A percentile compares a stretch with the other conserved stretches of the same genome.
These are phyloP conservation scores for Buxus sempervirens DNA, from an alignment of 164 flowering plant species.

Conservation along the genomic window DNA sequence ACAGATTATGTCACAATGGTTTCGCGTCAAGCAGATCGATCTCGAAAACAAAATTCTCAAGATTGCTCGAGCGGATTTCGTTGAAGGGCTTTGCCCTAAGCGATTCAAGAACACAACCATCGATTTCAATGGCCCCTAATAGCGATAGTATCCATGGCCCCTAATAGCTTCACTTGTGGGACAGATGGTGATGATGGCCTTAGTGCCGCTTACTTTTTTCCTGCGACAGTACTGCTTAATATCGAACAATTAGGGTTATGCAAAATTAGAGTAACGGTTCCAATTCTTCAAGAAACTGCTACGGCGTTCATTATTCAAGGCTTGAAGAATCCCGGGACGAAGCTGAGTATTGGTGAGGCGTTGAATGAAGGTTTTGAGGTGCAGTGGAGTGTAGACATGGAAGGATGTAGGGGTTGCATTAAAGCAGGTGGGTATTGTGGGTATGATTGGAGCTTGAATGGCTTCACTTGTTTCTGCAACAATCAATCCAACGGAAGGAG, in stretches of 20 bases:
- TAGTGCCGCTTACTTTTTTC: neutral
- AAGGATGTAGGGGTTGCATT: slow-evolving; percentile 7
- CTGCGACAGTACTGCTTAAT: neutral
- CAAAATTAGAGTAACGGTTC: slow-evolving; percentile 12
- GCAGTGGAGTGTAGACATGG: slow-evolving; percentile 4
- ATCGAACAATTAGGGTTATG: neutral
- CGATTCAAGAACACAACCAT: neutral
- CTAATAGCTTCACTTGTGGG: neutral
- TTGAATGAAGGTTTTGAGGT: slow-evolving; percentile 18
- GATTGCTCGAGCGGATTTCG: slow-evolving; percentile 1
- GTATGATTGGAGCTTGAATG: neutral
- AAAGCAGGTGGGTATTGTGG: slow-evolving; percentile 15
- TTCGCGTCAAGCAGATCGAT: slow-evolving; percentile 1
- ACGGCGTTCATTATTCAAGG: neutral
- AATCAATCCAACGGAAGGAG: neutral
- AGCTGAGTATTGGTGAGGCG: neutral
- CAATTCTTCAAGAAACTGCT: neutral
- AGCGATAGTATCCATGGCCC: neutral
- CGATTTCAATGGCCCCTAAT: neutral
- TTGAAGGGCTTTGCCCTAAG: neutral
- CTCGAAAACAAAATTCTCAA: neutral
- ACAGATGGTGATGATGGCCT: neutral
- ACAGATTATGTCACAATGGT: neutral
- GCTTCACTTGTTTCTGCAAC: slow-evolving; percentile 16
- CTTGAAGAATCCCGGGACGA: too few species aligned